Evolutionary conservation across 805 yeast species (phyloP).

Genomic region (Saturnispora kantuleensis): DNA sequence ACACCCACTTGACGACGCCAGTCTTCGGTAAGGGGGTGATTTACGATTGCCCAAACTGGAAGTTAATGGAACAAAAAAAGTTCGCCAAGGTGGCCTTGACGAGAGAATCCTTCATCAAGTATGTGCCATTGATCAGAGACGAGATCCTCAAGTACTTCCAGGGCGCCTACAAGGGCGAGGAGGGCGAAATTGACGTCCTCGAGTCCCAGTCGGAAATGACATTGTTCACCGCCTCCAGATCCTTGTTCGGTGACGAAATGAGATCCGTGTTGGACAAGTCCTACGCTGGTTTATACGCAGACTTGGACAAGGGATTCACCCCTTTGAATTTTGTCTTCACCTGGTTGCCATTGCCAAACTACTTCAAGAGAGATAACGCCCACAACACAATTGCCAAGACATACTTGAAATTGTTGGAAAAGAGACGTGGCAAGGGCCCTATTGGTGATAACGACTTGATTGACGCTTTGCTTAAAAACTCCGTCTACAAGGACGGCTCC

Average conservation of each 20-base stretch:
- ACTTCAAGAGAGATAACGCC: conserved; percentile 79
- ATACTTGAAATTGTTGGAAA: conserved; percentile 65
- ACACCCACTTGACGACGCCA: conserved; percentile 96
- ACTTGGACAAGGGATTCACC: conserved; percentile 93
- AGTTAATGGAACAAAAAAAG: conserved; percentile 97
- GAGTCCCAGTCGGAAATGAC: conserved; percentile 89
- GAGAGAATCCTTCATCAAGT: conserved; percentile 67
- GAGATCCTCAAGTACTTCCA: conserved; percentile 65
- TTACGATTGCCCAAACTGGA: conserved; percentile 89
- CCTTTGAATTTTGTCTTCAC: conserved; percentile 96
- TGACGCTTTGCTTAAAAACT: conserved; percentile 72
- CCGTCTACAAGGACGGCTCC: conserved; percentile 88
- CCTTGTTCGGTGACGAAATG: conserved; percentile 85
- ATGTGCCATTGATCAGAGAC: conserved; percentile 80
- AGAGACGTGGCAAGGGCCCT: conserved; percentile 68
- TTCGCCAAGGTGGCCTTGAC: conserved; percentile 88
- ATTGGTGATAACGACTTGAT: conserved; percentile 74
- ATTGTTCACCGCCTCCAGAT: conserved; percentile 89
- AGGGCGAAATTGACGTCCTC: conserved; percentile 59
- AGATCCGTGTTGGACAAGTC: conserved; percentile 71
- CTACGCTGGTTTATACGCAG: conserved; percentile 79
- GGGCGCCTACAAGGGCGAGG: conserved; percentile 32
- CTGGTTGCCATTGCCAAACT: conserved; percentile 68
- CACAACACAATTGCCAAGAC: conserved; percentile 72
- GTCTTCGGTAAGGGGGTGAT: conserved; percentile 97